Base-by-base conservation (phyloP, 352 stramenopile genomes). In the Phytophthora brassicae region DNA sequence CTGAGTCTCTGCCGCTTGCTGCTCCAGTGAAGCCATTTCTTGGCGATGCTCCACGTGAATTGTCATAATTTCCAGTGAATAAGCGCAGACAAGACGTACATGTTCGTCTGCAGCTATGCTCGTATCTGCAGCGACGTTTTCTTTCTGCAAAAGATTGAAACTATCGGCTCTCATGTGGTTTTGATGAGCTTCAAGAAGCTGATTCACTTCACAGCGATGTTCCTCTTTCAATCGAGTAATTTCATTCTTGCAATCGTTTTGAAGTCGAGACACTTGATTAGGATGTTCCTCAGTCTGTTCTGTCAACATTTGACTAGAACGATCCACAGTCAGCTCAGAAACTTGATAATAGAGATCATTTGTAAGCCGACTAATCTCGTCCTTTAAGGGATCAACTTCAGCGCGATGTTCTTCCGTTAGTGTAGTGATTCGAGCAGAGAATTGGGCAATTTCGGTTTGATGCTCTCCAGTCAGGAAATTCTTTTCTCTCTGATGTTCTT, bases 51-150 rank as follows among this genome's bases (percentile, higher is more conserved):
- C 48, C 22, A 72, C 47, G 11, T 39, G 53, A 36, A 50, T 13
- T 29, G 53, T 60, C 48, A 72, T 53, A 2, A 65, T 29, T 13
- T 72, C 65, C 12, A 72, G 23, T 11, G 36, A 46, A 26, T 68
- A 46, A 9, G 54, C 46, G 49, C 56, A 74, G 20, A 47, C 35
- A 19, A 38, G 19, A 19, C 47, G 66, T 43, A 68, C 56, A 13
- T 54, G 50, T 9, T 74, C 50, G 9, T 68, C 43, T 67, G 46
- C 43, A 23, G 61, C 31, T 44, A 60, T 23, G 24, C 31, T 66
- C 33, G 42, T 42, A 19, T 41, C 31, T 5, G 31, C 33, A 49
- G 54, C 43, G 6, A 55, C 60, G 41, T 58, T 44, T 6, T 58
- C 54, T 14, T 48, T 33, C 33, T 57, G 33, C 24, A 62, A 39